A percentile compares a stretch with the other conserved stretches of the same genome.
These are phyloP conservation scores for Didymella pinodella DNA, from an alignment of 2,329 filamentous ascomycete genomes.

Conservation along the genomic window DNA sequence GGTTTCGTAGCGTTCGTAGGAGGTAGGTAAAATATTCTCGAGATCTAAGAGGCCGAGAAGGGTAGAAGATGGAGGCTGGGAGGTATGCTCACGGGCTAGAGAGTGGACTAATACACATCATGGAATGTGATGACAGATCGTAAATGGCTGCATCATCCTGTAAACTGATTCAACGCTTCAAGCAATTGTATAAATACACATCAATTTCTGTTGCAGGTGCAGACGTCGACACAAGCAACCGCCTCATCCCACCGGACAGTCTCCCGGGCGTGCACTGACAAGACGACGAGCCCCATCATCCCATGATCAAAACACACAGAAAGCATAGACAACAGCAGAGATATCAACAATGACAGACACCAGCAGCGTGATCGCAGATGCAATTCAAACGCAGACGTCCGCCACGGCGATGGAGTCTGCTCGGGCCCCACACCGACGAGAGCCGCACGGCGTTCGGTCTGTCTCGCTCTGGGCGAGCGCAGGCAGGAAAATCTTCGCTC, in stretches of 20 bases:
- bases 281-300: neutral
- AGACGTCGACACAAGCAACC: neutral
- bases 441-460: conserved; percentile 21
- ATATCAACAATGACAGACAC: conserved; percentile 1
- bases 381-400: conserved; percentile 3
- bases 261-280: neutral
- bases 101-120: neutral
- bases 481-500: conserved; percentile 10
- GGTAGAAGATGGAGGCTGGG: neutral
- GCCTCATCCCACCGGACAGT: neutral
- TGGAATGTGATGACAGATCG: too few relatives aligned
- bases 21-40: neutral
- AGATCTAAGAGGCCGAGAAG: neutral
- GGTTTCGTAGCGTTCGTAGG: neutral
- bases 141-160: neutral
- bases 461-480: conserved; percentile 13
- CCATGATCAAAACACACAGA: neutral
- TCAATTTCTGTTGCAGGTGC: neutral
- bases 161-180: neutral
- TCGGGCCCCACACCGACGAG: conserved; percentile 13
- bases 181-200: neutral
- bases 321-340: neutral
- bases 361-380: neutral
- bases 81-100: neutral
- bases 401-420: neutral